Percentiles rank a stretch among this genome's conserved stretches.
Conservation (phyloP, 352 stramenopile species). For the Pythium brassicae region DNA sequence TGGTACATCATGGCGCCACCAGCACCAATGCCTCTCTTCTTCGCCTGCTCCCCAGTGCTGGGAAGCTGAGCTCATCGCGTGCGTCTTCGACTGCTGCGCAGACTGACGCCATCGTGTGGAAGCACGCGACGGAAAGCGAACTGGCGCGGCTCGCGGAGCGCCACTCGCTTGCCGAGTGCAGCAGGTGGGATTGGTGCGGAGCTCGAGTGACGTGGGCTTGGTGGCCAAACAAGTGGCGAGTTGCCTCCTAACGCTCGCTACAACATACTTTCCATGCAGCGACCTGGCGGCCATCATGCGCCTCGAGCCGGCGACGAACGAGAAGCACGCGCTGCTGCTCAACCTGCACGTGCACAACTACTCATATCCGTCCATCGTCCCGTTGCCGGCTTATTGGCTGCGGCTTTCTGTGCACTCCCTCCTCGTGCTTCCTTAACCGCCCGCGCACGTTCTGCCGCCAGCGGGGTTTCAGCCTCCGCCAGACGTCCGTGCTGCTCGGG, state of each 20-base stretch:
- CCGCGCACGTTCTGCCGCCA: constrained; percentile 57
- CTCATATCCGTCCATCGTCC: constrained; percentile 43
- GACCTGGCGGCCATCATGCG: constrained; percentile 48
- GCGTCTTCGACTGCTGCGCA: constrained; percentile 2
- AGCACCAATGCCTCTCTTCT: background rate
- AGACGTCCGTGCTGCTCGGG: constrained; percentile 66
- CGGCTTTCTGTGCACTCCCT: background rate
- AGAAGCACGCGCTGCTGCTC: constrained; percentile 41
- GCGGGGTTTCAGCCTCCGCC: constrained; percentile 40
- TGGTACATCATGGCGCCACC: too few relatives aligned
- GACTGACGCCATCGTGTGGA: constrained; percentile 65
- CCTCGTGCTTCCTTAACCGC: constrained; percentile 2
- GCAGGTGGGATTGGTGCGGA: constrained; percentile 25
- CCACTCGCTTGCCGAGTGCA: constrained; percentile 55
- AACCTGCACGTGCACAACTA: constrained; percentile 62
- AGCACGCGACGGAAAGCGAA: constrained; percentile 33
- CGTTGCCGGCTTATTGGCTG: background rate
- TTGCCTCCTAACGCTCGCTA: background rate
- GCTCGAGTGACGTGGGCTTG: background rate
- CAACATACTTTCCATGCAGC: too few relatives aligned
- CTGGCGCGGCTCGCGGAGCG: constrained; percentile 28
- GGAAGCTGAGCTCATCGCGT: background rate
- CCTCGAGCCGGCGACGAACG: constrained; percentile 24
- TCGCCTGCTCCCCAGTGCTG: background rate
- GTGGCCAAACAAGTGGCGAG: background rate